Evolutionary conservation across 1,139 yeast genomes (phyloP), one percentile per base, ranked within the genome.

Genomic region (Candida sp.): DNA sequence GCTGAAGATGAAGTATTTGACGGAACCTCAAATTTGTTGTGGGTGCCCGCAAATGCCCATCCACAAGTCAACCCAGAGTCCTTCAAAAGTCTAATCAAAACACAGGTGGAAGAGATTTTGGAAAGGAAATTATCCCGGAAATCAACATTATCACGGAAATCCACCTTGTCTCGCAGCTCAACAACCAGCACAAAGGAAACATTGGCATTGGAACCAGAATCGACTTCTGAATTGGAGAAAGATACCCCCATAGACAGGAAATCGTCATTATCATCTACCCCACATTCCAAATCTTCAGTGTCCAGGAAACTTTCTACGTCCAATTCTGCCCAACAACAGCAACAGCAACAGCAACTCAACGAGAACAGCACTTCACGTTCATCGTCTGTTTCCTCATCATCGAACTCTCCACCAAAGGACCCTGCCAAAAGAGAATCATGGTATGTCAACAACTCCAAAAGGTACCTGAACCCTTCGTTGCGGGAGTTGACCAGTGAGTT

Each of bases 21-120:
- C 46, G 54, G 70, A 17, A 45, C 58, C n/a, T 49, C 40, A 26
- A 47, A 41, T 17, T 67, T 86, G 12, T 72, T 92, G 47, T 93
- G 99, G 99, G 98, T 94, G 1, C 98, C 98, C 0, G 98, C 98
- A 1, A 86, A 85, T 56, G 80, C 91, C 45, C 99, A 94, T 65
- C 98, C 99, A 1, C 94, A 89, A 62, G 83, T 94, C 17, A 93
- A 96, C 35, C 98, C 98, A 1, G 96, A 90, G 60, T 91, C 90
- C 60, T 94, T 92, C 79, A 82, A 88, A 59, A 82, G 85, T 55
- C 92, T 91, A 69, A 90, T 94, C 38, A 89, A 88, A 61, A 80
- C 84, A 47, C 88, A 94, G 26, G 86, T 92, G 22, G 88, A 89
- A 55, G 96, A 88, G 62, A 78, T 91, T 54, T 79, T 85, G 61